These are phyloP conservation scores for Ascochyta rabiei DNA, from an alignment of 2,329 filamentous ascomycete species.

Conservation along the genomic window DNA sequence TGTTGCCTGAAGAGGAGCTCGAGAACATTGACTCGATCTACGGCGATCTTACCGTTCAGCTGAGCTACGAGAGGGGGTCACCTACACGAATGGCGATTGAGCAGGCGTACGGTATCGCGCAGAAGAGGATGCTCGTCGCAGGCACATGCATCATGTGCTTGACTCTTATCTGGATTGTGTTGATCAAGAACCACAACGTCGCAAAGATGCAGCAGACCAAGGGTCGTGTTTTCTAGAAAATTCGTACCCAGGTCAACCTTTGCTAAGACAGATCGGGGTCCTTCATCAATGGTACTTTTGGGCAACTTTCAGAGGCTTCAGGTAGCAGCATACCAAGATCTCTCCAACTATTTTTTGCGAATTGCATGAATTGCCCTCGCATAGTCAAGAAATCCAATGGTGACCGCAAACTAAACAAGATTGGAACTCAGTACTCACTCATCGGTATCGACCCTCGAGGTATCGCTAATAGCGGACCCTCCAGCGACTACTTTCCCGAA, in stretches of 20 bases:
- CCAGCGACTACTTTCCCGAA: constrained; percentile 19
- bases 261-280: too few relatives aligned
- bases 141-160: constrained; percentile 38
- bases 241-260: neutral
- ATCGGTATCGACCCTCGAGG: constrained; percentile 42
- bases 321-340: too few relatives aligned
- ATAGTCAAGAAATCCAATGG: neutral
- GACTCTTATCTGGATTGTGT: constrained; percentile 21
- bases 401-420: neutral
- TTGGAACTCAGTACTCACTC: constrained; percentile 40
- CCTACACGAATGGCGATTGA: constrained; percentile 51
- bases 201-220: constrained; percentile 26
- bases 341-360: too few relatives aligned
- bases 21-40: constrained; percentile 47
- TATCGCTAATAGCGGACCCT: constrained; percentile 23
- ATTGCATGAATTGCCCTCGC: too few relatives aligned
- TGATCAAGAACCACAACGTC: constrained; percentile 27
- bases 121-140: constrained; percentile 55
- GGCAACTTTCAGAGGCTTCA: too few relatives aligned
- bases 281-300: too few relatives aligned
- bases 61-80: constrained; percentile 52
- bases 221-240: constrained; percentile 19
- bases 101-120: constrained; percentile 51
- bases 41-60: constrained; percentile 46
- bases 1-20: constrained; percentile 48